Evolutionary conservation across 768 basidiomycete genomes (phyloP), one percentile per base, ranked within the genome.

Genomic region (Suillus clintonianus): DNA sequence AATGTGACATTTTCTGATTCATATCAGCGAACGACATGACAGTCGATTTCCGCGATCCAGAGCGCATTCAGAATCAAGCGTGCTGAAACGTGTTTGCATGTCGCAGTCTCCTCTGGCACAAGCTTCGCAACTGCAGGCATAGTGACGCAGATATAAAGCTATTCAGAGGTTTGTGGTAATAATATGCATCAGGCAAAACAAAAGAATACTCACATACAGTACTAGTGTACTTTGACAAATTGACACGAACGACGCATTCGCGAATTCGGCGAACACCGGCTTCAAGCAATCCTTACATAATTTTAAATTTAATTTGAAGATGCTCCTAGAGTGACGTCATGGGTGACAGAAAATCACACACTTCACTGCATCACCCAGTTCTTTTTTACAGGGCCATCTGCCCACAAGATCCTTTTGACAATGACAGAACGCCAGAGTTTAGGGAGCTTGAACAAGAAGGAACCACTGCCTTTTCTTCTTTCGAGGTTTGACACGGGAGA

Each of bases 31-130:
- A 79, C 62, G 22, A 41, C 50, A 50, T 41, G 36, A 50, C 43
- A 41, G 30, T 45, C 39, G 51, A 59, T 30, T 56, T 11, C 13
- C 3, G 27, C 8, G 9, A 47, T 50, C 17, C 10, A 1, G n/a
- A 41, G 19, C 24, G 27, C 19, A 32, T 61, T 36, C 48, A 22
- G n/a, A 59, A 36, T 5, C 34, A 22, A 51, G 63, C 86, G 65
- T 68, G 93, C 92, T 78, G 77, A 94, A 90, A 66, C 85, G 84
- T 9, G 84, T 80, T 77, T 96, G 95, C 2, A 96, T 76, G 74
- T 97, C 95, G 74, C 95, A 17, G 85, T 77, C 22, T 68, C 68
- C 3, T 66, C 68, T 45, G 73, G 88, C 77, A 67, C 76, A 69
- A 75, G 76, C 61, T 70, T 80, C 19, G 70, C 68, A 42, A 73